phyloP scores from a whole-genome alignment of 2,329 filamentous ascomycete species.

The Plenodomus biglobosus region DNA sequence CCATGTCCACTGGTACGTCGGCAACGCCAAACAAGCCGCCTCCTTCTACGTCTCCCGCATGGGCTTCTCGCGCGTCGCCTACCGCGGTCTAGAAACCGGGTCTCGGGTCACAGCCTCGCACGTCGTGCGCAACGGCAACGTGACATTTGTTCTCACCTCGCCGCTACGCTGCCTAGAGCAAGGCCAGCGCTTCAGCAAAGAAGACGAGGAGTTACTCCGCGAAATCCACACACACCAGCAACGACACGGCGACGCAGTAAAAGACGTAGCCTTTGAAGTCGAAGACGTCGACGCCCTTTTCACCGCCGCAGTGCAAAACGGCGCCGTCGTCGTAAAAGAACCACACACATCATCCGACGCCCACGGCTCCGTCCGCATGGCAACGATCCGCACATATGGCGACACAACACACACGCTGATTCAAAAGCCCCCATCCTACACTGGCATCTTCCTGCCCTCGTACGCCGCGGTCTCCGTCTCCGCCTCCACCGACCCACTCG shows the following conservation, averaged over 20 bases:
- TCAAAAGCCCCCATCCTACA: slow-evolving; percentile 66
- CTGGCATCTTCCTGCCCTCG: slow-evolving; percentile 78
- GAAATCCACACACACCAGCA: slow-evolving; percentile 84
- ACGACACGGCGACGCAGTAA: slow-evolving; percentile 88
- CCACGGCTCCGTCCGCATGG: slow-evolving; percentile 68
- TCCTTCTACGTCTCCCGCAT: slow-evolving; percentile 85
- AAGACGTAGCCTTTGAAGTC: slow-evolving; percentile 93
- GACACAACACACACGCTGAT: slow-evolving; percentile 94
- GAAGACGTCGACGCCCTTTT: slow-evolving; percentile 85
- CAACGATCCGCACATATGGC: slow-evolving; percentile 87
- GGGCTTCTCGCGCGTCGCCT: slow-evolving; percentile 81
- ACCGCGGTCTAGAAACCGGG: slow-evolving; percentile 85
- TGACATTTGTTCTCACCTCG: slow-evolving; percentile 82
- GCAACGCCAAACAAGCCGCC: slow-evolving; percentile 94
- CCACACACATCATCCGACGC: slow-evolving; percentile 60
- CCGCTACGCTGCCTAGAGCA: slow-evolving; percentile 62
- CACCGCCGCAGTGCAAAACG: slow-evolving; percentile 66
- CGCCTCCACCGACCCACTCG: slow-evolving; percentile 49
- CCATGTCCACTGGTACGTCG: slow-evolving; percentile 93
- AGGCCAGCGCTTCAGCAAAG: slow-evolving; percentile 38
- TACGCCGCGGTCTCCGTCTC: slow-evolving; percentile 64
- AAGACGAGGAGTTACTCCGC: slow-evolving; percentile 66
- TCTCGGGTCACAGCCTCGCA: slow-evolving; percentile 79
- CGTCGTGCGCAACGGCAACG: slow-evolving; percentile 73
- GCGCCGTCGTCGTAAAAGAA: slow-evolving; percentile 62